These are phyloP conservation scores for Tetraselmis striata DNA, from an alignment of 139 green algal genomes.

Conservation along the genomic window DNA sequence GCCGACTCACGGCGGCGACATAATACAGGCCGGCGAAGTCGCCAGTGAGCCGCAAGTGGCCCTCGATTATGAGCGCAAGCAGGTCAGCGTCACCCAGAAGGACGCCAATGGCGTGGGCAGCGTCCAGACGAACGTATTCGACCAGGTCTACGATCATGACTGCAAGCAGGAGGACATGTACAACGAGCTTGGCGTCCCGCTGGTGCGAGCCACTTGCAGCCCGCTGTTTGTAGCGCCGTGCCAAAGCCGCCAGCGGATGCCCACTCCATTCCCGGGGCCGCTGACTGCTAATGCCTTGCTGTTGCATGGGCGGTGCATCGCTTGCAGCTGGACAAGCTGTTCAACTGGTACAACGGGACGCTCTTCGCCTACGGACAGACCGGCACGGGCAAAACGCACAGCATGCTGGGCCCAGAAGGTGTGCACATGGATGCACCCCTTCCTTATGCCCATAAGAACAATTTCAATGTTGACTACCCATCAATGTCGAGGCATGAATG, in stretches of 20 bases:
- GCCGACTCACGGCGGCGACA: too few relatives aligned
- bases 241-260: too few relatives aligned
- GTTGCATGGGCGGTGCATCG: too few relatives aligned
- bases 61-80: background rate
- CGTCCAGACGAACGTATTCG: background rate
- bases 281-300: too few relatives aligned
- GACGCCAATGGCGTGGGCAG: background rate
- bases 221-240: too few relatives aligned
- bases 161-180: background rate
- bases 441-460: too few relatives aligned
- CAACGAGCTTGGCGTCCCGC: background rate
- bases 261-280: too few relatives aligned
- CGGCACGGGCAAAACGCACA: background rate
- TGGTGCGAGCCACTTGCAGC: too few relatives aligned
- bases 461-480: too few relatives aligned
- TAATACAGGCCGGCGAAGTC: too few relatives aligned
- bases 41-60: background rate
- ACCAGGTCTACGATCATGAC: slow-evolving; percentile 2
- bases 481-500: too few relatives aligned
- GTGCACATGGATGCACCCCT: background rate
- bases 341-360: slow-evolving; percentile 5
- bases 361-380: background rate
- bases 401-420: background rate
- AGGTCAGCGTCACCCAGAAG: background rate
- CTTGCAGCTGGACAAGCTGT: background rate